Base-by-base conservation (phyloP, 352 stramenopile genomes). In the Blastocystis hominis region DNA sequence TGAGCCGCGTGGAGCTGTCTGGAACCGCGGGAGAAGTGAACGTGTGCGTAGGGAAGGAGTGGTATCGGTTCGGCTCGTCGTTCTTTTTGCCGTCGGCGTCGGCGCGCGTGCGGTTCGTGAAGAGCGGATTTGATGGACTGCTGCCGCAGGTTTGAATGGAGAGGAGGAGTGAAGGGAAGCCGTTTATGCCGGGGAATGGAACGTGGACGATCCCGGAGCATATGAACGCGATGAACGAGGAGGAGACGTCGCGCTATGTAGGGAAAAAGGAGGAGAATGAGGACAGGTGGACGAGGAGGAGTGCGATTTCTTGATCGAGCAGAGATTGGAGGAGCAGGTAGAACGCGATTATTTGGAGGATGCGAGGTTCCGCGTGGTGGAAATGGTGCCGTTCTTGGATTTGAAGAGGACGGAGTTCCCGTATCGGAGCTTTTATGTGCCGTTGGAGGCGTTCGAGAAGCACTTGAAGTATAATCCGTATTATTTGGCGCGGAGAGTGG, bases 1-100 rank as follows among this genome's bases (percentile, higher is more conserved):
- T 95, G 15, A 89, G 92, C 76, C 88, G 91, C 40, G 90, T 91
- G 36, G 88, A 94, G 66, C 88, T 94, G 13, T 91, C 91, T 15
- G 91, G 90, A 40, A 47, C 13, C 86, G 69, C 63, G 75, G 70
- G 54, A 2, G 46, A 53, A 0, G 90, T 92, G 17, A 93, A 89
- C 17, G 86, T 95, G 7, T 95, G 93, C 78, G 88, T 94, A 24
- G 89, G 91, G n/a, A 95, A 95, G 89, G 93, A 95, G 91, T 95
- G 93, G 93, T 92, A 95, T 88, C 92, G 93, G 53, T 95, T 94
- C 84, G 92, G 92, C 0, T 90, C 92, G 20, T 94, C 90, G 66
- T 95, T 95, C 76, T 95, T 95, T 86, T 86, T 95, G 42, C 93
- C 93, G 46, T 91, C 90, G 30, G 93, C 92, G 61, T 86, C 80